Percentiles rank a stretch among this genome's conserved stretches.
Evolutionary conservation across 345 rosid species (phyloP).

Genomic region (Salix purpurea): DNA sequence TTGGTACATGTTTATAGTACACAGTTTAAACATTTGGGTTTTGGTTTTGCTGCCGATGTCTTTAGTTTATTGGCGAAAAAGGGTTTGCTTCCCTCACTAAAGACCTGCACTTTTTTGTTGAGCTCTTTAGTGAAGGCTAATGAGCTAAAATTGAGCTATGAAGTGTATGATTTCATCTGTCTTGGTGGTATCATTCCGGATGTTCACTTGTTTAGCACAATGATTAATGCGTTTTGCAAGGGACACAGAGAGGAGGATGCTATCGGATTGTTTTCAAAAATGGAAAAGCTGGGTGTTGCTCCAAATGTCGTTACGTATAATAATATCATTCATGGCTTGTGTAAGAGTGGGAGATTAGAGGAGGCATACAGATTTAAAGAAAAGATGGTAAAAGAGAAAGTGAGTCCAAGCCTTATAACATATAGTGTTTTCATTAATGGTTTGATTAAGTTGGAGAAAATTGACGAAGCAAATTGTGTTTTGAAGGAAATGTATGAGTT

Average conservation of each 20-base stretch:
- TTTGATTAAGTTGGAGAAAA: conserved; percentile 52
- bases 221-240: conserved; percentile 58
- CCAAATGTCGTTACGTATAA: conserved; percentile 72
- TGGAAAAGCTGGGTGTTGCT: conserved; percentile 48
- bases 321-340: conserved; percentile 65
- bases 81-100: conserved; percentile 57
- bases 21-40: conserved; percentile 50
- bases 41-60: conserved; percentile 44
- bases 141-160: conserved; percentile 46
- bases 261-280: conserved; percentile 39
- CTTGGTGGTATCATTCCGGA: conserved; percentile 43
- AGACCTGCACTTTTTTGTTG: conserved; percentile 60
- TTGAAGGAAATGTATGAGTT: conserved; percentile 53
- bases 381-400: conserved; percentile 47
- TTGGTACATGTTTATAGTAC: conserved; percentile 59
- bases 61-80: conserved; percentile 41
- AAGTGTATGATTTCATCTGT: conserved; percentile 49
- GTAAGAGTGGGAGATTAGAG: conserved; percentile 51
- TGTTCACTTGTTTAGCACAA: conserved; percentile 63
- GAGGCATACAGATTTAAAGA: conserved; percentile 56
- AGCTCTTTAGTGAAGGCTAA: conserved; percentile 53
- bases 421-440: conserved; percentile 67
- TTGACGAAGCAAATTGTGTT: conserved; percentile 52
- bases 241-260: conserved; percentile 56
- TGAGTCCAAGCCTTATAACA: conserved; percentile 54